A percentile compares a stretch with the other conserved stretches of the same genome.
Conservation (phyloP, 2,329 filamentous ascomycete genomes). For the Aspergillus persii region DNA sequence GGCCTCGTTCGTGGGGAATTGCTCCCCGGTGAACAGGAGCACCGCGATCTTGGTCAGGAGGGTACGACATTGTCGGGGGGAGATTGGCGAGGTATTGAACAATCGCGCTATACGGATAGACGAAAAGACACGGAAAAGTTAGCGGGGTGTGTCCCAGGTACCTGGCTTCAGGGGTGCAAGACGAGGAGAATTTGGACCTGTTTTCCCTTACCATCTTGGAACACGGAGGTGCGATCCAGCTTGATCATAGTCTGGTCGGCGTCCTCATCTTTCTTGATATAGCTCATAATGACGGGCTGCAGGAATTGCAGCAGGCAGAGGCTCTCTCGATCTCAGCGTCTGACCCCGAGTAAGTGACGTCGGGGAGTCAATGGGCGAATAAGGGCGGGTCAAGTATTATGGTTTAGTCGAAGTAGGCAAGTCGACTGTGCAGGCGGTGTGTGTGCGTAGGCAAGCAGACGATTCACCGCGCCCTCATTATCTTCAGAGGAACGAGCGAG, state of each 20-base stretch:
- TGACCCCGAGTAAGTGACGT: constrained; percentile 20
- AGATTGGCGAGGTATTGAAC: constrained; percentile 97
- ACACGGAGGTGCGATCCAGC: constrained; percentile 95
- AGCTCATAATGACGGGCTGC: constrained; percentile 66
- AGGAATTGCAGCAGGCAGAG: constrained; percentile 29
- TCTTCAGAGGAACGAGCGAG: constrained; percentile 13
- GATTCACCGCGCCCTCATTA: constrained; percentile 33
- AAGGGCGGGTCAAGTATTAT: constrained; percentile 21
- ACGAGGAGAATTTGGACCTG: constrained; percentile 17
- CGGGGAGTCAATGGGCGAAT: constrained; percentile 20
- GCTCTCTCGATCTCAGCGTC: constrained; percentile 11
- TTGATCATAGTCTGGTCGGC: constrained; percentile 90
- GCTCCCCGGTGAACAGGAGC: constrained; percentile 93
- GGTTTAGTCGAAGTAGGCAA: constrained; percentile 10
- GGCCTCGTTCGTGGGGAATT: constrained; percentile 94
- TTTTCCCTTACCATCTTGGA: constrained; percentile 80
- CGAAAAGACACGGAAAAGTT: constrained; percentile 9
- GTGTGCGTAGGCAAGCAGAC: constrained; percentile 11
- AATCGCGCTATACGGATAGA: constrained; percentile 67
- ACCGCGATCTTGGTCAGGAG: constrained; percentile 96
- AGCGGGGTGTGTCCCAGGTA: constrained; percentile 14
- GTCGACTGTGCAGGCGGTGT: constrained; percentile 22
- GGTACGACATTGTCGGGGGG: constrained; percentile 94
- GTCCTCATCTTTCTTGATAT: constrained; percentile 99
- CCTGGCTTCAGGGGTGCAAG: constrained; percentile 19